Evolutionary conservation across 495 filamentous ascomycete species (phyloP), one percentile per base, ranked within the genome.

Genomic region (Hypoxylon rickii): DNA sequence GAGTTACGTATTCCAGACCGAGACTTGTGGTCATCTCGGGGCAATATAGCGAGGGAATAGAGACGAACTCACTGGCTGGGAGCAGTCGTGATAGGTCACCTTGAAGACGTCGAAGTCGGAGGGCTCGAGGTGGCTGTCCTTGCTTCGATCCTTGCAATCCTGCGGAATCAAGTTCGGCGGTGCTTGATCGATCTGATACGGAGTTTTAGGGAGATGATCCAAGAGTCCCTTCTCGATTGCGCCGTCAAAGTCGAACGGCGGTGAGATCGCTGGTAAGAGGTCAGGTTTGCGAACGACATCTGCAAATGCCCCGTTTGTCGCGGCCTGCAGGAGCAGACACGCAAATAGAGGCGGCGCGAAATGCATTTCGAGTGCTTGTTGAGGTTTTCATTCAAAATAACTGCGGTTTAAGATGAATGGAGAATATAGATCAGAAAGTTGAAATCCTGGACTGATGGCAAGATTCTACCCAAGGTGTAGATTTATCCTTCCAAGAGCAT

Each of bases 81-180:
- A 36, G 42, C 70, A 71, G 41, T 72, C 69, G 22, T 59, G 36
- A 44, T 73, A 73, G 24, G 55, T 43, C n/a, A 68, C 53, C 43
- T 65, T 60, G 51, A 68, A 70, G 29, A 59, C 63, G 13, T 62
- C 61, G 36, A 69, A 57, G 32, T 70, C 68, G 13, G 29, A 39
- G 11, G 61, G 15, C 10, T 18, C 15, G 6, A 33, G 19, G n/a
- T 19, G 26, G 8, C 17, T n/a, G 13, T 42, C 37, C 29, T 48
- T 24, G 3, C 37, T 44, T 16, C 13, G 1, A 8, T 37, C 12
- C 37, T 40, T 48, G 24, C 52, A 55, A 8, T 24, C 24, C 13
- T 11, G 19, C 7, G 52, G 44, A 7, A 55, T 36, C 29, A 33
- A 20, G n/a, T 16, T 18, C 1, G 31, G 7, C 10, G 24, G 10